These are phyloP conservation scores for Phytomonas sp. DNA, from an alignment of 208 protist species.

Conservation along the genomic window DNA sequence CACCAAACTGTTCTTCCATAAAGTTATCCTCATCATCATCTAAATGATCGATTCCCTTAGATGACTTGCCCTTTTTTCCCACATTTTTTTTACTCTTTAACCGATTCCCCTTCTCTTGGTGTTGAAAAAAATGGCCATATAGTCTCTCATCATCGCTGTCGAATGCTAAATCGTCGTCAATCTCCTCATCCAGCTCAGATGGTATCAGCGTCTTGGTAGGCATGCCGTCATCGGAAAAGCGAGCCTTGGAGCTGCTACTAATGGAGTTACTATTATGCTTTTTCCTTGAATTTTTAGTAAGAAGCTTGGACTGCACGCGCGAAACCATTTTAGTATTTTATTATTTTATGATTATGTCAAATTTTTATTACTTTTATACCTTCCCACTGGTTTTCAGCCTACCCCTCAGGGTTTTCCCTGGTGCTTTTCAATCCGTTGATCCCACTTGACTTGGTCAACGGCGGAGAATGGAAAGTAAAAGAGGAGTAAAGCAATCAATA, in stretches of 20 bases:
- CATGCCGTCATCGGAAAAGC: slow-evolving; percentile 26
- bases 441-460: neutral
- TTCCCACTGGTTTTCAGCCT: neutral
- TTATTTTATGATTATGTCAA: neutral
- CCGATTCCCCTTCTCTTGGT: slow-evolving; percentile 6
- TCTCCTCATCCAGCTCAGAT: slow-evolving; percentile 81
- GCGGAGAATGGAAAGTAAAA: neutral
- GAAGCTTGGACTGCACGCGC: neutral
- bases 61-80: slow-evolving; percentile 7
- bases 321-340: neutral
- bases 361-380: neutral
- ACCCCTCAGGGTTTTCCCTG: neutral
- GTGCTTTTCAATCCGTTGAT: neutral
- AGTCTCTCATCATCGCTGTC: slow-evolving; percentile 85
- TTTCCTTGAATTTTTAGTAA: neutral
- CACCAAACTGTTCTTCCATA: slow-evolving; percentile 30
- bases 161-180: slow-evolving; percentile 88
- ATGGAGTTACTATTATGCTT: slow-evolving; percentile 14
- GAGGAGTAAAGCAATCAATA: neutral
- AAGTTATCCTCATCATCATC: slow-evolving; percentile 42
- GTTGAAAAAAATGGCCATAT: slow-evolving; percentile 76
- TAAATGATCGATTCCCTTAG: neutral
- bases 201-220: slow-evolving; percentile 80
- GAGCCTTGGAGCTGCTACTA: slow-evolving; percentile 39
- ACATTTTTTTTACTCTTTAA: slow-evolving; percentile 22